phyloP scores from a whole-genome alignment of 345 rosid genomes.

The Gossypium thurberi region DNA sequence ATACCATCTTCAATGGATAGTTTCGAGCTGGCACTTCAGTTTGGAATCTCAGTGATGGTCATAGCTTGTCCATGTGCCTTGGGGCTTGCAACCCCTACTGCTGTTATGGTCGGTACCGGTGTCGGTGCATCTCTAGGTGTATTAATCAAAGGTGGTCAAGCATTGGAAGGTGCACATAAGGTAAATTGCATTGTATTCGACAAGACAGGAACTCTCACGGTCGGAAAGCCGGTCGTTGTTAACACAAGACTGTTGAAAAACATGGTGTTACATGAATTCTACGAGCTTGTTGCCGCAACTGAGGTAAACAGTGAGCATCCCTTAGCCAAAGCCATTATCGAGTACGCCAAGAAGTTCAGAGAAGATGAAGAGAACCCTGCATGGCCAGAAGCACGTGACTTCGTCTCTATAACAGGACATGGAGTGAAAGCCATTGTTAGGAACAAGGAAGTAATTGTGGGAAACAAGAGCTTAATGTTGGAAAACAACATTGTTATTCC shows the following conservation, averaged over 20 bases:
- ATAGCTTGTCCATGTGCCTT: constrained; percentile 98
- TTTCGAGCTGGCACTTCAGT: constrained; percentile 86
- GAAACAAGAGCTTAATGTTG: constrained; percentile 74
- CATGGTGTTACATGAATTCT: constrained; percentile 67
- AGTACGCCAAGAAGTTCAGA: constrained; percentile 69
- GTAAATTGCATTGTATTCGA: constrained; percentile 89
- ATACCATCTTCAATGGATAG: constrained; percentile 92
- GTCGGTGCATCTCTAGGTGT: constrained; percentile 97
- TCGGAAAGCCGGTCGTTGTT: constrained; percentile 83
- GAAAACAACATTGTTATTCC: constrained; percentile 38
- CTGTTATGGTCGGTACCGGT: constrained; percentile 99
- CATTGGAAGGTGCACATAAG: constrained; percentile 80
- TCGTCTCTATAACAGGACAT: constrained; percentile 70
- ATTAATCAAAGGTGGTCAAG: constrained; percentile 92
- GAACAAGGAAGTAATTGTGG: constrained; percentile 57
- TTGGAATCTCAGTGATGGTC: constrained; percentile 98
- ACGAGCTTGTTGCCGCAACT: constrained; percentile 72
- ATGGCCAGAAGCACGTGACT: constrained; percentile 81
- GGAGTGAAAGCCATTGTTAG: constrained; percentile 73
- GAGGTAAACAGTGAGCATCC: constrained; percentile 99
- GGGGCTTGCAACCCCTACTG: constrained; percentile 97
- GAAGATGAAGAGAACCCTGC: constrained; percentile 66
- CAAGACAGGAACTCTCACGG: constrained; percentile 95
- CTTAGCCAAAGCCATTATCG: constrained; percentile 78
- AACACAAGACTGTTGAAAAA: constrained; percentile 63